Conservation (phyloP, 164 flowering plant genomes). For the Vitis riparia region DNA sequence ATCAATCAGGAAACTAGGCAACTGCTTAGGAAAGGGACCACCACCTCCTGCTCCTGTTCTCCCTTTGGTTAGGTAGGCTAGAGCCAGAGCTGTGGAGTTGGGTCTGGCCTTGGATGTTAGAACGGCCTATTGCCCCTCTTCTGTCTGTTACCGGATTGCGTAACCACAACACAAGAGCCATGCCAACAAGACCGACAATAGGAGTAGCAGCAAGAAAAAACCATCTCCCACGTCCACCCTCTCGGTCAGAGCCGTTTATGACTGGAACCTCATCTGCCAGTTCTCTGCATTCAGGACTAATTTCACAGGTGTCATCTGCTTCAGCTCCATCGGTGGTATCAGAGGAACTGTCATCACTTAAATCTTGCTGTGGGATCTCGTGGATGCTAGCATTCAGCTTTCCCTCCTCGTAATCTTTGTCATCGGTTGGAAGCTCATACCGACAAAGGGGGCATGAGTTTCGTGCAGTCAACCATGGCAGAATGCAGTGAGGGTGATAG, state of each 20-base stretch:
- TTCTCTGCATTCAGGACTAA: conserved; percentile 11
- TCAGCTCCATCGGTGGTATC: conserved; percentile 21
- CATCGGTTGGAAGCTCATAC: conserved; percentile 91
- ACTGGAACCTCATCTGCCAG: conserved; percentile 11
- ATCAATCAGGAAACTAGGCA: background rate
- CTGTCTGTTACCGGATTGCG: conserved; percentile 45
- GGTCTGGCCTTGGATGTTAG: conserved; percentile 19
- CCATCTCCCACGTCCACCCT: conserved; percentile 55
- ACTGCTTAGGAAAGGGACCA: conserved; percentile 50
- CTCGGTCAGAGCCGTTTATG: conserved; percentile 18
- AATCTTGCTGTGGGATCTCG: conserved; percentile 29
- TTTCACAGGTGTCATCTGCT: conserved; percentile 30
- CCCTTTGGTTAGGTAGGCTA: conserved; percentile 27
- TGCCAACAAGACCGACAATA: conserved; percentile 67
- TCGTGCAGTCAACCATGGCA: conserved; percentile 82
- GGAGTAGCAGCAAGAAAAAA: conserved; percentile 76
- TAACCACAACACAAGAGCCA: conserved; percentile 70
- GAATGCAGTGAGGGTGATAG: conserved; percentile 80
- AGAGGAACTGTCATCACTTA: conserved; percentile 46
- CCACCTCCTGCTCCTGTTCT: conserved; percentile 65
- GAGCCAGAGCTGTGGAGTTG: conserved; percentile 19
- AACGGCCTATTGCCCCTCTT: conserved; percentile 20
- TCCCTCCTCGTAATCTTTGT: conserved; percentile 65
- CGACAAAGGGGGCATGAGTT: conserved; percentile 95
- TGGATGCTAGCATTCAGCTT: conserved; percentile 27